Evolutionary conservation across 805 yeast genomes (phyloP), one percentile per base, ranked within the genome.

Genomic region (Monosporozyma solicola): DNA sequence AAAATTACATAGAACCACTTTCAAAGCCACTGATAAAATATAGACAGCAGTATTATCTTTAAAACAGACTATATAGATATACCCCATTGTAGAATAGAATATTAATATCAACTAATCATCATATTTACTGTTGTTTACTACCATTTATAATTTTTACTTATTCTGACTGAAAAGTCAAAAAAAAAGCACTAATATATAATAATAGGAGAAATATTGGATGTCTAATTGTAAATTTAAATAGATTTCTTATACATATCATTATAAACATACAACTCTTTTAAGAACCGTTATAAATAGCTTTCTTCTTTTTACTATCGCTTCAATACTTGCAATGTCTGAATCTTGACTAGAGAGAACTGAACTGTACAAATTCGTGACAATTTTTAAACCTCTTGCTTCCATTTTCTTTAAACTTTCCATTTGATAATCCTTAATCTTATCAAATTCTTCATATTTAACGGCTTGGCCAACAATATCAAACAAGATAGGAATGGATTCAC

Each of bases 401-500:
- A 74, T 53, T 13, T 55, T 56, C 10, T 57, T 51, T 2, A 61
- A 45, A 33, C 67, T 57, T 5, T 60, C 55, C 8, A 53, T 49
- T 15, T 57, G 49, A 46, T 60, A 68, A 4, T 57, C 47, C 1
- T 59, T 61, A 24, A 66, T 43, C 6, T 64, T 48, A 4, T 59
- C 48, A 58, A 65, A 74, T 35, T 69, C 70, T 1, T 70, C 60
- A 53, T 60, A 52, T 16, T 60, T 58, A 16, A 75, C 66, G 49
- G 71, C 60, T 13, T 58, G 49, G 24, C 57, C 60, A 8, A 63
- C 56, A 11, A 69, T 60, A 44, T 66, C 68, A 47, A 68, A 70
- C 2, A 74, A 66, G 10, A 72, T 57, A 1, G 67, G 62, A 0
- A 72, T 68, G 35, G 69, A 61, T 13, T 65, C 67, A 20, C 69